A percentile compares a stretch with the other conserved stretches of the same genome.
phyloP scores from a whole-genome alignment of 345 rosid genomes.

The Noccaea caerulescens region DNA sequence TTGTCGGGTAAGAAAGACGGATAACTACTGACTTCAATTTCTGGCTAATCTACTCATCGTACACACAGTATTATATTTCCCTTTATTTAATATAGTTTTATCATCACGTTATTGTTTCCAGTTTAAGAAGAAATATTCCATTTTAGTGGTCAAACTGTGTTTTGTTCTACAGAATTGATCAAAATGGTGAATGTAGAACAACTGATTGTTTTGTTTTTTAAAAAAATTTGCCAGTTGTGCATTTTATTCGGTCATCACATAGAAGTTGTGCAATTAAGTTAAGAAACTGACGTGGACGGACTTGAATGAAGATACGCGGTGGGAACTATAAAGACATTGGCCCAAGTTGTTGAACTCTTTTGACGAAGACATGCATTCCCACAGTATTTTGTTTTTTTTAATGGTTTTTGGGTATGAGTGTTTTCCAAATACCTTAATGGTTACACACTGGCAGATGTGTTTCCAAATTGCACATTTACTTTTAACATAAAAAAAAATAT shows the following conservation, averaged over 20 bases:
- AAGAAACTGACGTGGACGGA: constrained; percentile 29
- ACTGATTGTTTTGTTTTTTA: not conserved
- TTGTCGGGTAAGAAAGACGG: constrained; percentile 28
- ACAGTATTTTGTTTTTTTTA: not conserved
- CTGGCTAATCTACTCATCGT: constrained; percentile 24
- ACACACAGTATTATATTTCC: not conserved
- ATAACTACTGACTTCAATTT: constrained; percentile 32
- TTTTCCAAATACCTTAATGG: not conserved
- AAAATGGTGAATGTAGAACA: constrained; percentile 6
- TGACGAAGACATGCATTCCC: constrained; percentile 18
- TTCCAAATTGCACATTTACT: not conserved
- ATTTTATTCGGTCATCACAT: not conserved
- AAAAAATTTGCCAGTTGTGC: constrained; percentile 10
- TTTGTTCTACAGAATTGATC: constrained; percentile 12
- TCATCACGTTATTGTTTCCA: constrained; percentile 9
- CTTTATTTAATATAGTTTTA: constrained; percentile 13
- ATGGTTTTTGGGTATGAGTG: not conserved
- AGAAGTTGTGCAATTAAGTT: not conserved
- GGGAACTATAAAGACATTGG: constrained; percentile 16
- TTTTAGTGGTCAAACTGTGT: constrained; percentile 22
- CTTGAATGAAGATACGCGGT: constrained; percentile 20
- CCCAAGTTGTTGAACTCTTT: constrained; percentile 27
- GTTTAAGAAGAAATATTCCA: not conserved
- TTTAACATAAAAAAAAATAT: not conserved
- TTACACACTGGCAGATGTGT: constrained; percentile 5